phyloP scores from a whole-genome alignment of 306 rosid genomes.

The Rosa lucieae region DNA sequence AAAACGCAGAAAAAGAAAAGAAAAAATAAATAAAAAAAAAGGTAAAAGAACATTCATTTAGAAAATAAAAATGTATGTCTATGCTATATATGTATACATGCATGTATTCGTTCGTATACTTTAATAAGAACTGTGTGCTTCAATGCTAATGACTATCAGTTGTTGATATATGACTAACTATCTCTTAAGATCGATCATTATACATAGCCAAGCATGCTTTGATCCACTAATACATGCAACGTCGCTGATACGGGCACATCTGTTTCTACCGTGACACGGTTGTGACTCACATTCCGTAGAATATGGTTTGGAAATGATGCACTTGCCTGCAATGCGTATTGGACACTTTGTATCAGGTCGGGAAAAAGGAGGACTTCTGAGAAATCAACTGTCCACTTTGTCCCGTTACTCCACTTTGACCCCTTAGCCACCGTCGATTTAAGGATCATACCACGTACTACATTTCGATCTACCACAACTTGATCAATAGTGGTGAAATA shows the following conservation, averaged over 20 bases:
- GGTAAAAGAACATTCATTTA: no score
- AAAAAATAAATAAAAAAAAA: no score
- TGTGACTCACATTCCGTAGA: constrained; percentile 23
- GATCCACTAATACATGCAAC: constrained; percentile 38
- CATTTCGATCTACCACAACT: constrained; percentile 39
- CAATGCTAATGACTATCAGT: no score
- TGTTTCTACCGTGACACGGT: constrained; percentile 30
- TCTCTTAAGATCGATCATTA: not conserved
- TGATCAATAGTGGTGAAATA: constrained; percentile 35
- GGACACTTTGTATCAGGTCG: constrained; percentile 33
- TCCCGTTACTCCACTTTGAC: constrained; percentile 29
- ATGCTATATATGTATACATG: not conserved
- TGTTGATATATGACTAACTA: not conserved
- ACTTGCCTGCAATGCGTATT: constrained; percentile 33
- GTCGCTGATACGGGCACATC: constrained; percentile 31
- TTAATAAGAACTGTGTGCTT: no score
- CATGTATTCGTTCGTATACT: not conserved
- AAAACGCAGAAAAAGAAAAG: not conserved
- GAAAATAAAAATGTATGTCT: no score
- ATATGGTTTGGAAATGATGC: constrained; percentile 31
- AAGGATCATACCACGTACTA: constrained; percentile 33
- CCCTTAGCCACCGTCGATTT: constrained; percentile 45
- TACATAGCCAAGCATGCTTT: constrained; percentile 24
- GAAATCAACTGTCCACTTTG: constrained; percentile 38
- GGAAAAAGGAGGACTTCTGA: constrained; percentile 35